Evolutionary conservation across 495 filamentous ascomycete species (phyloP).

Genomic region (Penicillium herquei): DNA sequence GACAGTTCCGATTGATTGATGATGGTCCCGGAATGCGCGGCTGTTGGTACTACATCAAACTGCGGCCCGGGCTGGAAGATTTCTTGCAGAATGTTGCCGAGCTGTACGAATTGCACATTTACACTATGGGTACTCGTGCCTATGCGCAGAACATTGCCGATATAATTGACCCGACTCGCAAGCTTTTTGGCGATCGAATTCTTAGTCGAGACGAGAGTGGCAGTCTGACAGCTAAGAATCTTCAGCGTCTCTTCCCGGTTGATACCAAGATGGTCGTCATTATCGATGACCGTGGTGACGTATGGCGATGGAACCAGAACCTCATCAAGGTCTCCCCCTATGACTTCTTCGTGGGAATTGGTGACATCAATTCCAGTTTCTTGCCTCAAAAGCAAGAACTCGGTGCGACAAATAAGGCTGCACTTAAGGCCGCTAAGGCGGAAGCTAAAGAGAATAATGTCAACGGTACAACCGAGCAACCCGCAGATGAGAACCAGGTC

Average conservation of each 20-base stretch:
- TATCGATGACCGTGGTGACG: slow-evolving; percentile 95
- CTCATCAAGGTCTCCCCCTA: slow-evolving; percentile 93
- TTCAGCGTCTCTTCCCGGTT: slow-evolving; percentile 90
- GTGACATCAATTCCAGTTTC: slow-evolving; percentile 98
- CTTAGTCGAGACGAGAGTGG: slow-evolving; percentile 96
- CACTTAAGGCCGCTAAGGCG: slow-evolving; percentile 9
- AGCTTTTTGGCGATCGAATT: slow-evolving; percentile 89
- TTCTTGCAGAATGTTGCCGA: slow-evolving; percentile 79
- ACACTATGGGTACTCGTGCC: slow-evolving; percentile 96
- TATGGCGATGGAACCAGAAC: slow-evolving; percentile 95
- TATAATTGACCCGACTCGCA: slow-evolving; percentile 87
- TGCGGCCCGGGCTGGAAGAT: slow-evolving; percentile 83
- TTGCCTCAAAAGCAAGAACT: slow-evolving; percentile 84
- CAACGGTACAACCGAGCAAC: slow-evolving; percentile 32
- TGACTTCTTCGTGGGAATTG: slow-evolving; percentile 97
- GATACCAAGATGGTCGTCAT: slow-evolving; percentile 99
- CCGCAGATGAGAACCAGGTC: slow-evolving; percentile 31
- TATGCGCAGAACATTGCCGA: slow-evolving; percentile 90
- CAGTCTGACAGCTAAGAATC: slow-evolving; percentile 81
- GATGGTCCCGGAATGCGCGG: slow-evolving; percentile 72
- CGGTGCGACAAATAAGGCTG: slow-evolving; percentile 26
- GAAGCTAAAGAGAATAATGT: slow-evolving; percentile 33
- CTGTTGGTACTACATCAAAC: slow-evolving; percentile 97
- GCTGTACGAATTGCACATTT: slow-evolving; percentile 94
- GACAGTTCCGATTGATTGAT: slow-evolving; percentile 80